A percentile compares a stretch with the other conserved stretches of the same genome.
Conservation (phyloP, 352 stramenopile genomes). For the Pythium myriotylum region DNA sequence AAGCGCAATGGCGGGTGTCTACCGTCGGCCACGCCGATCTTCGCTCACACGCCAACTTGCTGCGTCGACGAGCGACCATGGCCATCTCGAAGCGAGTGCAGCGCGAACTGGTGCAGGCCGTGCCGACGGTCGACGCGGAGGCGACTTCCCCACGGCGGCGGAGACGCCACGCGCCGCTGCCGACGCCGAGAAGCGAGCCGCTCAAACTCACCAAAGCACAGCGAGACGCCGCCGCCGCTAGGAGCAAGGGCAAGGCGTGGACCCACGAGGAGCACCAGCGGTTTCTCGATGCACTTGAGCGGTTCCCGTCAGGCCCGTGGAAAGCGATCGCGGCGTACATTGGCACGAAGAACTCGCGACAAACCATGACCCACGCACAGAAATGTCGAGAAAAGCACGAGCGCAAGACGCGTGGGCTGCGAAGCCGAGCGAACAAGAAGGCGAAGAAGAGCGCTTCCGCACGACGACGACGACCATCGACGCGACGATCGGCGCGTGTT, state of each 20-base stretch:
- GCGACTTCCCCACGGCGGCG: background rate
- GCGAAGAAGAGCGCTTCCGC: background rate
- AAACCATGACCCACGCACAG: slow-evolving; percentile 40
- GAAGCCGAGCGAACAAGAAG: background rate
- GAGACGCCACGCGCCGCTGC: background rate
- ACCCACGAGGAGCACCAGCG: slow-evolving; percentile 36
- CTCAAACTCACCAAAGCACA: slow-evolving; percentile 23
- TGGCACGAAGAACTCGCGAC: slow-evolving; percentile 33
- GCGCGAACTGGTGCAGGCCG: slow-evolving; percentile 17
- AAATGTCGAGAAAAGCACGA: slow-evolving; percentile 41
- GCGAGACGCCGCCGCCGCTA: slow-evolving; percentile 24
- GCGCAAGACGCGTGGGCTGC: slow-evolving; percentile 25
- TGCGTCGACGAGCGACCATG: slow-evolving; percentile 5
- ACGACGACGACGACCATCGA: background rate
- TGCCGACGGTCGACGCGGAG: slow-evolving; percentile 6
- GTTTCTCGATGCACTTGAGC: slow-evolving; percentile 36
- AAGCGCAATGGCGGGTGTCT: no score
- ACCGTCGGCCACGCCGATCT: no score
- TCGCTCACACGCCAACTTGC: slow-evolving; percentile 9
- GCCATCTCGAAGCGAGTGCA: slow-evolving; percentile 36
- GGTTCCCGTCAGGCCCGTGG: slow-evolving; percentile 38
- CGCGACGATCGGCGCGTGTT: background rate
- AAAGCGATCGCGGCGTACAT: slow-evolving; percentile 39
- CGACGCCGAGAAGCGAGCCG: slow-evolving; percentile 1
- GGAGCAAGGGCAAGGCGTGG: slow-evolving; percentile 33